phyloP scores from a whole-genome alignment of 345 rosid species.

The Gossypium rotundifolium region DNA sequence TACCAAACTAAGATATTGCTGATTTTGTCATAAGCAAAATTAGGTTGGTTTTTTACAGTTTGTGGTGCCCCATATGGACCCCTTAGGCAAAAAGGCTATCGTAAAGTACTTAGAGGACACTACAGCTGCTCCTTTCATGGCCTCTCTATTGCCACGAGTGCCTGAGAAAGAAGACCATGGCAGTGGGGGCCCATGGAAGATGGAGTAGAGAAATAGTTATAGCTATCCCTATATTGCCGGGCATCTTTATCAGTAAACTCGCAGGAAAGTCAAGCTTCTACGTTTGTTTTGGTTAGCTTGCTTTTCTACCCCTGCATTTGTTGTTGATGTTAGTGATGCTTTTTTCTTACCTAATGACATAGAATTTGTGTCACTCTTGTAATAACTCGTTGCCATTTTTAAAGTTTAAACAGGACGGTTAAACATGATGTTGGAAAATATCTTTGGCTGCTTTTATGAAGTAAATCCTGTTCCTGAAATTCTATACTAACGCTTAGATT shows the following conservation, averaged over 20 bases:
- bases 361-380: slow-evolving; percentile 11
- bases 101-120: slow-evolving; percentile 1
- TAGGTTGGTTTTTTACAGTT: slow-evolving; percentile 6
- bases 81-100: slow-evolving; percentile 10
- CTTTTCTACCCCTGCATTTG: background rate
- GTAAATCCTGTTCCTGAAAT: background rate
- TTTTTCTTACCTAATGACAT: slow-evolving; percentile 19
- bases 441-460: slow-evolving; percentile 14
- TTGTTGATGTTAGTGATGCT: background rate
- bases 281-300: slow-evolving; percentile 14
- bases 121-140: slow-evolving; percentile 12
- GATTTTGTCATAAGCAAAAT: slow-evolving; percentile 21
- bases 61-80: slow-evolving; percentile 26
- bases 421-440: background rate
- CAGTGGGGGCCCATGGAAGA: slow-evolving; percentile 17
- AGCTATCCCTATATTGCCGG: slow-evolving; percentile 9
- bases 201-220: background rate
- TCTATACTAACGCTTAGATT: background rate
- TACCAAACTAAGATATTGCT: slow-evolving; percentile 21
- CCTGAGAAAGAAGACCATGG: background rate
- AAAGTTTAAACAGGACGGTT: background rate
- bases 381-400: background rate
- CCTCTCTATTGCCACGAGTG: slow-evolving; percentile 12
- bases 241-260: slow-evolving; percentile 15
- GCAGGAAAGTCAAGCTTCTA: background rate